Base-by-base conservation (phyloP, 805 yeast genomes). In the Saturnispora zaruensis region DNA sequence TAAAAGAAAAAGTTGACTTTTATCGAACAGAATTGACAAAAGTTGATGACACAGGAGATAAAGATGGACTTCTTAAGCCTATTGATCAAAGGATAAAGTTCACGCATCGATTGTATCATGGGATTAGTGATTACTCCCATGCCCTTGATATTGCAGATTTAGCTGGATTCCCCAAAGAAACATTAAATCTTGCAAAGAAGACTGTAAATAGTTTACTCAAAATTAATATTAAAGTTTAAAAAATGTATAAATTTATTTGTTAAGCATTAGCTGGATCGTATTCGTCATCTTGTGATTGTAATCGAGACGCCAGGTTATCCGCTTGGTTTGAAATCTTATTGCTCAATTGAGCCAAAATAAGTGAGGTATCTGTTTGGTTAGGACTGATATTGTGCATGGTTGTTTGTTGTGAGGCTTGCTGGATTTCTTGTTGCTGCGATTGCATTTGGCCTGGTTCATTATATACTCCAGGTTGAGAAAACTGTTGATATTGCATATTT, bases 81-180 rank as follows among this genome's bases (percentile, higher is more conserved):
- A 58, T 62, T 20, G 66, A 64, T 49, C 61, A 64, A 26, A 60
- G 59, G 37, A 59, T 75, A 16, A 52, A 67, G 1, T 72, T 77
- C 48, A 75, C 86, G 65, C 88, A 86, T 63, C 67, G 69, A 41
- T 66, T 87, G 32, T 68, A 65, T 46, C 73, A 73, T 0, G 96
- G 96, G 0, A 75, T 88, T n/a, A 78, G 88, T 58, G 72, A 72
- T 7, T 75, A 81, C 53, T 85, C 95, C 0, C 84, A 83, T 62
- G 96, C 95, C 1, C 63, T 87, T 11, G 79, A 77, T 48, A 84
- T 87, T 9, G 96, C 96, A 0, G 72, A 75, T 57, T 66, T 81
- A 59, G 95, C 96, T 0, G 95, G 95, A 0, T 83, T 87, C 55
- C 96, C 96, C 0, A 54, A 55, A 6, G 62, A 64, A 3, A 87